Evolutionary conservation across 164 flowering plant species (phyloP).

Genomic region (Tetracentron sinense): DNA sequence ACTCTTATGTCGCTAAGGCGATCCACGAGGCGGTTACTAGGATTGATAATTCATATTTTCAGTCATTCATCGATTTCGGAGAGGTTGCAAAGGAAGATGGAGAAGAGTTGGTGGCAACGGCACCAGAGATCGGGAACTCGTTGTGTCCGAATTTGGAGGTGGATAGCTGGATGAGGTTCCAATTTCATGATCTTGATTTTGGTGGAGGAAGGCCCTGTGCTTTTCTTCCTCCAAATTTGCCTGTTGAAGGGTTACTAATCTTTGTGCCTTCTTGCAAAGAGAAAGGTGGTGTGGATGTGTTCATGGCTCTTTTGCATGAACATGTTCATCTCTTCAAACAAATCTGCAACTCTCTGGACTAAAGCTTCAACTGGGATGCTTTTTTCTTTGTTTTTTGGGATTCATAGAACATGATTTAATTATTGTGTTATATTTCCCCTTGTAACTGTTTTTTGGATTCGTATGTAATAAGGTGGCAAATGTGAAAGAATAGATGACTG

Average conservation of each 20-base stretch:
- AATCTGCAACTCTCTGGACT: constrained; percentile 17
- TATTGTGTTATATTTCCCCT: too few species aligned
- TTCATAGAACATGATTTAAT: not conserved
- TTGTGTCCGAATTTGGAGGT: constrained; percentile 24
- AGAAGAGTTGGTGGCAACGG: constrained; percentile 18
- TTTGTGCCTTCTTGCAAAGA: constrained; percentile 20
- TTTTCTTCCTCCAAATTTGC: constrained; percentile 17
- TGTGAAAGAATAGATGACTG: too few species aligned
- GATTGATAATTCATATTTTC: constrained; percentile 16
- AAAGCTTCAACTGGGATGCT: not conserved
- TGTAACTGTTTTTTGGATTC: too few species aligned
- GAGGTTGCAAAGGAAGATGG: constrained; percentile 2
- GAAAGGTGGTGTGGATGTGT: constrained; percentile 16
- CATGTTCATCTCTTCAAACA: constrained; percentile 17
- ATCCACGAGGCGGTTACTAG: constrained; percentile 18
- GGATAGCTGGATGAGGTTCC: constrained; percentile 25
- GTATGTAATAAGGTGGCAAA: too few species aligned
- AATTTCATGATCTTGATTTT: constrained; percentile 26
- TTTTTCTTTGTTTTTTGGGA: not conserved
- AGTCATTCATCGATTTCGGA: constrained; percentile 21
- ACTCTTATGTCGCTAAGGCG: constrained; percentile 9
- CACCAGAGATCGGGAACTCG: constrained; percentile 15
- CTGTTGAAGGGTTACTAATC: constrained; percentile 19
- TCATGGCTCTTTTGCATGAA: constrained; percentile 19
- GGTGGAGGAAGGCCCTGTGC: constrained; percentile 24